A percentile compares a stretch with the other conserved stretches of the same genome.
These are phyloP conservation scores for Pulveroboletus sp. DNA, from an alignment of 768 basidiomycete species.

Conservation along the genomic window DNA sequence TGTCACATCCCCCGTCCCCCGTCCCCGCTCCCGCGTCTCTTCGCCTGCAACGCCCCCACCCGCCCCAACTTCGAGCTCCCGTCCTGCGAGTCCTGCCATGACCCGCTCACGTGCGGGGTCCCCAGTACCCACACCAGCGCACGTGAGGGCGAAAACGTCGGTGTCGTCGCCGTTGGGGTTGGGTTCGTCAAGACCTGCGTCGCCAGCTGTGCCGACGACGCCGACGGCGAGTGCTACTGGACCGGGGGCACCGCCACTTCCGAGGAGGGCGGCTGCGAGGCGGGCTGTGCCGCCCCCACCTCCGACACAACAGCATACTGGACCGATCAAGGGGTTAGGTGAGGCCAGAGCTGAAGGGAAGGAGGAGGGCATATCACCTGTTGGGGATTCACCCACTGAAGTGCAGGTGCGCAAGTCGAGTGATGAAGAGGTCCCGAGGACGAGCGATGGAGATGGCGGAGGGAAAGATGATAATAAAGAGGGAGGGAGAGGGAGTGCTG, in stretches of 20 bases:
- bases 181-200: constrained; percentile 15
- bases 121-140: constrained; percentile 14
- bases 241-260: constrained; percentile 52
- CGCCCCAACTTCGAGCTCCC: constrained; percentile 33
- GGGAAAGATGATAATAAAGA: constrained; percentile 3
- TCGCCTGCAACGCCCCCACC: constrained; percentile 28
- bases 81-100: constrained; percentile 24
- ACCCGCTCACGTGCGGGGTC: constrained; percentile 26
- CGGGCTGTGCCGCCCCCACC: constrained; percentile 31
- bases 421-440: not conserved
- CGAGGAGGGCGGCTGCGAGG: constrained; percentile 62
- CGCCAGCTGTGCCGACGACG: constrained; percentile 32
- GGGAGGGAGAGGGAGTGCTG: not conserved
- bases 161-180: constrained; percentile 28
- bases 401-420: not conserved
- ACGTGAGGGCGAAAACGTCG: constrained; percentile 16
- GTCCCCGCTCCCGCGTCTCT: constrained; percentile 34
- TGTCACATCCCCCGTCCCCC: constrained; percentile 18
- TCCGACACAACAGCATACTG: not conserved
- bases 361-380: not conserved
- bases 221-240: too few species aligned
- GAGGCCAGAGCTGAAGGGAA: not conserved
- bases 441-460: constrained; percentile 1
- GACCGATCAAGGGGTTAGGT: too few species aligned
- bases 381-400: not conserved